Evolutionary conservation across 176 grass and related monocot species (phyloP), one percentile per base, ranked within the genome.

Genomic region (Carex parvula): DNA sequence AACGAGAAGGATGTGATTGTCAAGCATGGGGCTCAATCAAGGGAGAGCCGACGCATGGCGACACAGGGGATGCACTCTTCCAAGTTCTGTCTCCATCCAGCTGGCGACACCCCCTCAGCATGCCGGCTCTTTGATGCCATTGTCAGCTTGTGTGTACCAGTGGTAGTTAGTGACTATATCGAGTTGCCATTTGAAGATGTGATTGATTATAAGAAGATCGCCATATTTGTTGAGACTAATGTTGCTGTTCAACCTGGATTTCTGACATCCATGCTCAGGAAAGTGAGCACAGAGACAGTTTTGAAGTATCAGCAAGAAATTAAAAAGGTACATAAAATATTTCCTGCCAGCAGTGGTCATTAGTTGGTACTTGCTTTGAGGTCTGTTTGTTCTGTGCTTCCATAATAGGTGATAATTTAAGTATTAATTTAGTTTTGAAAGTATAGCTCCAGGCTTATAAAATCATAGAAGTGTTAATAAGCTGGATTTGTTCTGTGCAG

Each of bases 51-150:
- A 50, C 87, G 94, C 56, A 84, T 85, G 66, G 94, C 94, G 62
- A 96, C 91, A 70, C 91, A 18, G 60, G 94, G 94, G 76, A 97
- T 97, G 94, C 94, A 93, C 82, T 89, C 90, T 44, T 97, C 94
- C 1, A 93, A 97, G 83, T 97, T 97, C 70, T 97, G 94, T 86
- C 89, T 97, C n/a, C 94, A 97, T 89, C 94, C 94, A 29, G 94
- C 94, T 37, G 94, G 94, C 81, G 94, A 97, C 82, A 97, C 94
- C 57, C 94, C 91, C 8, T 91, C 94, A 3, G 91, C 87, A 0
- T 97, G 94, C 81, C 87, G 94, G 73, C 84, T 97, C 50, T 97
- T 97, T 80, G 89, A 97, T 83, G 94, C 94, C 60, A 76, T 96
- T 85, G 94, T 91, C 71, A 93, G 91, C 79, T 85, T 96, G 61